Evolutionary conservation across 345 rosid genomes (phyloP).

Genomic region (Stellera chamaejasme): DNA sequence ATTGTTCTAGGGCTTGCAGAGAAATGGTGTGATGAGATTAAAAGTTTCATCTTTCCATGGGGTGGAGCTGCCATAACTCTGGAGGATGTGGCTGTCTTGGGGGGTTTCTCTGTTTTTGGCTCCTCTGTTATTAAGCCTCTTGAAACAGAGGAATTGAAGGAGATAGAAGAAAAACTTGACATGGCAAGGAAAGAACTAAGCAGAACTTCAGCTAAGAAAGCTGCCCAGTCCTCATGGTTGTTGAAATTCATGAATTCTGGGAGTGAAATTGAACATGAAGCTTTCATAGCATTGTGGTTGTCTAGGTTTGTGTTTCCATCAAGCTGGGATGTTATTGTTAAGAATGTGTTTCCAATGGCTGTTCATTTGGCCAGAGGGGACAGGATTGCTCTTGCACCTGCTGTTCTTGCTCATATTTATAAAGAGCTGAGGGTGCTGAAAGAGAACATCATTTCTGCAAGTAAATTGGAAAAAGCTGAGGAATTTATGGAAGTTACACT

Average conservation of each 20-base stretch:
- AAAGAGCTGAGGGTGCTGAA: slow-evolving; percentile 9
- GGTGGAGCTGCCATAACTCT: too few species aligned
- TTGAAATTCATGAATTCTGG: slow-evolving; percentile 26
- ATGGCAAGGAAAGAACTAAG: slow-evolving; percentile 13
- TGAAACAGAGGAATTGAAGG: too few species aligned
- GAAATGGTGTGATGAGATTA: too few species aligned
- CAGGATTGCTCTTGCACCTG: slow-evolving; percentile 41
- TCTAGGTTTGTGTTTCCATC: slow-evolving; percentile 34
- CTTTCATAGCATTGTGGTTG: slow-evolving; percentile 44
- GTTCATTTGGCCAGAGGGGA: slow-evolving; percentile 39
- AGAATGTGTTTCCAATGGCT: slow-evolving; percentile 30
- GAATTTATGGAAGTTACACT: too few species aligned
- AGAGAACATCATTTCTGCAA: background rate
- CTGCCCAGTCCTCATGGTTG: slow-evolving; percentile 28
- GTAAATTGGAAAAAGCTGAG: too few species aligned
- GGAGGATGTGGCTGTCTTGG: too few species aligned
- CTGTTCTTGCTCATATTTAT: slow-evolving; percentile 35
- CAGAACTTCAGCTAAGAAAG: slow-evolving; percentile 10
- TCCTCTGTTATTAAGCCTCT: too few species aligned
- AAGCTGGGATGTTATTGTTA: background rate
- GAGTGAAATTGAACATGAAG: slow-evolving; percentile 52
- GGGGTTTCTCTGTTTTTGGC: too few species aligned
- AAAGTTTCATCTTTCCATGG: too few species aligned
- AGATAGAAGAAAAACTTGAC: too few species aligned
- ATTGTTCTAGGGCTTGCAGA: too few species aligned